phyloP scores from a whole-genome alignment of 164 flowering plant species.

The Magnolia officinalis region DNA sequence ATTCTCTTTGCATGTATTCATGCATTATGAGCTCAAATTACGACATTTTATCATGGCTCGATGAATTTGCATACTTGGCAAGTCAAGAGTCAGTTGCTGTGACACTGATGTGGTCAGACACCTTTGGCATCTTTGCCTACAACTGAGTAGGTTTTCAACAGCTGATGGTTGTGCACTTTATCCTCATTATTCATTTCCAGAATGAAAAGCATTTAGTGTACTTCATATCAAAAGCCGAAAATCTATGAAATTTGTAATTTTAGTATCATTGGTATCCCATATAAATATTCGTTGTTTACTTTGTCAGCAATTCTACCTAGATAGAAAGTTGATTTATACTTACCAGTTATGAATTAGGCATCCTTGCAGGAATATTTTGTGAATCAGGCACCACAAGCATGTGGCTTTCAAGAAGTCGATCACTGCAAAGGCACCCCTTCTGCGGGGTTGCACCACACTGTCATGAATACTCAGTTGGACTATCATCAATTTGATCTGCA shows the following conservation, averaged over 20 bases:
- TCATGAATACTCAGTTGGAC: slow-evolving; percentile 35
- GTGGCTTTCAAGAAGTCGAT: slow-evolving; percentile 42
- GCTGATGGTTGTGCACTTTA: background rate
- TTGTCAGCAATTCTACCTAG: background rate
- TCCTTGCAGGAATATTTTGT: slow-evolving; percentile 45
- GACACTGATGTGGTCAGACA: too few species aligned
- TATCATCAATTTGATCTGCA: slow-evolving; percentile 58
- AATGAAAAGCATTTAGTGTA: background rate
- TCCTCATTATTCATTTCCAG: background rate
- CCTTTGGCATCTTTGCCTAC: background rate
- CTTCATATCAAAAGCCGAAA: background rate
- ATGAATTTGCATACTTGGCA: too few species aligned
- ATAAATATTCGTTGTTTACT: background rate
- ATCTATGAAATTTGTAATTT: background rate
- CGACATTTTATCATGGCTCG: too few species aligned
- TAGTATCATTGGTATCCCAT: background rate
- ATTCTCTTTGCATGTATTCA: too few species aligned
- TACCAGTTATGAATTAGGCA: slow-evolving; percentile 3
- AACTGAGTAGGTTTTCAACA: background rate
- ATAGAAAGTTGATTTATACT: background rate
- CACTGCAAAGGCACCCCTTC: slow-evolving; percentile 47
- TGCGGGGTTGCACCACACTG: slow-evolving; percentile 28
- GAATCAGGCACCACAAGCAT: slow-evolving; percentile 44
- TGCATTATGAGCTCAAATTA: too few species aligned
- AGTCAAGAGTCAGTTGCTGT: too few species aligned